Evolutionary conservation across 2,329 filamentous ascomycete genomes (phyloP).

Genomic region (Hymenoscyphus linearis): DNA sequence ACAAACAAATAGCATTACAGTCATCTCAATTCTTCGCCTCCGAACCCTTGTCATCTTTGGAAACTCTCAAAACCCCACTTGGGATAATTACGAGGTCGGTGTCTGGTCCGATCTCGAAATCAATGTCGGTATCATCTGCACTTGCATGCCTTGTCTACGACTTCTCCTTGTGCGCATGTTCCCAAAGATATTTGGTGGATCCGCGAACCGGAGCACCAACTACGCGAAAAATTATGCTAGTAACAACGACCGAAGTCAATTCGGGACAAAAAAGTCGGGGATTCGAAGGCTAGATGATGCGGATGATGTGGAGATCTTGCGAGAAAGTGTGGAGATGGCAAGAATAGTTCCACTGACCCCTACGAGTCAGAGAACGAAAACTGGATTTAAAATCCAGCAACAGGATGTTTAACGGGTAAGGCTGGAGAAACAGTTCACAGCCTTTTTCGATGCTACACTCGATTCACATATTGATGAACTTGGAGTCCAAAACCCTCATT

Average conservation of each 20-base stretch:
- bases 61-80: slow-evolving; percentile 21
- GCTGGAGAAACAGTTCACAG: neutral
- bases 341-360: neutral
- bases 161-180: slow-evolving; percentile 20
- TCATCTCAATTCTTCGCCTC: slow-evolving; percentile 25
- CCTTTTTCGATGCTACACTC: neutral
- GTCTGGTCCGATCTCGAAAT: slow-evolving; percentile 25
- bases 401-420: neutral
- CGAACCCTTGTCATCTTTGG: slow-evolving; percentile 22
- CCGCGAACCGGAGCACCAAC: neutral
- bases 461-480: neutral
- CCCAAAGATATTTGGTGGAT: slow-evolving; percentile 15
- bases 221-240: neutral
- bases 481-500: neutral
- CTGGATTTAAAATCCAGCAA: neutral
- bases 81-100: slow-evolving; percentile 20
- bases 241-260: neutral
- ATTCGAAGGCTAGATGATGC: neutral
- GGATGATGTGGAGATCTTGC: neutral
- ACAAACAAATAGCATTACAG: slow-evolving; percentile 20
- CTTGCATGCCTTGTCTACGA: slow-evolving; percentile 25
- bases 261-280: neutral
- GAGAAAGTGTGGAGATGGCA: neutral
- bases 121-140: slow-evolving; percentile 26
- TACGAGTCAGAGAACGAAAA: neutral